A percentile compares a stretch with the other conserved stretches of the same genome.
Conservation (phyloP, 495 filamentous ascomycete genomes). For the Pseudoneurospora amorphoporcata region DNA sequence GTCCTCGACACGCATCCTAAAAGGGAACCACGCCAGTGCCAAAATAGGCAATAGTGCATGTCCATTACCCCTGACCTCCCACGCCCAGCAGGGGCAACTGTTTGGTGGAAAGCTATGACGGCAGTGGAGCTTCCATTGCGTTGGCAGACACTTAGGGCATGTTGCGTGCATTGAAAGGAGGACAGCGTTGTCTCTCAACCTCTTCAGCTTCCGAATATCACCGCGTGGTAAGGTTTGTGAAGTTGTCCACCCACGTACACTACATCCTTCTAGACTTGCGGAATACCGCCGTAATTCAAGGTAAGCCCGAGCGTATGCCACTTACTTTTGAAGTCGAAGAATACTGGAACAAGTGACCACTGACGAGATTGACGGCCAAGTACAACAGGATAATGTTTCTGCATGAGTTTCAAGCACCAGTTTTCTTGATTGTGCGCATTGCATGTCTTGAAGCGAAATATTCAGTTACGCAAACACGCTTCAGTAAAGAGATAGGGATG, state of each 20-base stretch:
- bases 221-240: not conserved
- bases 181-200: not conserved
- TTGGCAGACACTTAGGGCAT: not conserved
- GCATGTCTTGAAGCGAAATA: not conserved
- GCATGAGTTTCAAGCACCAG: not conserved
- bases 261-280: not conserved
- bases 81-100: slow-evolving; percentile 1
- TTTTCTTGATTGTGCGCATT: not conserved
- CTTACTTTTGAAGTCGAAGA: not conserved
- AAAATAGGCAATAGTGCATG: not conserved
- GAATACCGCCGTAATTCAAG: not conserved
- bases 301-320: not conserved
- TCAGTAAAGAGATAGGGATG: not conserved
- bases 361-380: not conserved
- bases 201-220: not conserved
- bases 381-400: not conserved
- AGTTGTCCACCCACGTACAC: not conserved
- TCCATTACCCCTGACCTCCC: not conserved
- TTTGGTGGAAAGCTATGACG: slow-evolving; percentile 7
- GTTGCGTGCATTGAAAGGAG: slow-evolving; percentile 1
- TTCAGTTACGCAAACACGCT: not conserved
- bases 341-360: not conserved
- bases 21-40: not conserved
- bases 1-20: not conserved
- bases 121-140: slow-evolving; percentile 5